phyloP scores from a whole-genome alignment of 2,329 filamentous ascomycete genomes.

The Aspergillus vadensis region DNA sequence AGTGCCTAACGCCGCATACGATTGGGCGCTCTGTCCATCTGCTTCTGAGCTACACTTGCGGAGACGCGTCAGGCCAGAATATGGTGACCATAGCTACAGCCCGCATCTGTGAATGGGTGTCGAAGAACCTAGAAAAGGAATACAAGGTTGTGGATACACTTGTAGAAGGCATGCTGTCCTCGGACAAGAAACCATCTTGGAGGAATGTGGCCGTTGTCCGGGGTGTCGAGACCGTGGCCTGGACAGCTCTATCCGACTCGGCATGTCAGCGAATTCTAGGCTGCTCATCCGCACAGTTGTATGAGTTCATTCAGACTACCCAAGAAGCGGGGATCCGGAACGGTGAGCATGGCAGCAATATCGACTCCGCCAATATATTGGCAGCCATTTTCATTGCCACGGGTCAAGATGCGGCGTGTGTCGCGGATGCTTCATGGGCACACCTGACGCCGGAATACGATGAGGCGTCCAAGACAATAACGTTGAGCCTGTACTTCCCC shows the following conservation, averaged over 20 bases:
- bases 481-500: conserved; percentile 28
- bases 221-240: conserved; percentile 30
- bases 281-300: conserved; percentile 19
- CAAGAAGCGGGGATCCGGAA: conserved; percentile 24
- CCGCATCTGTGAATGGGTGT: conserved; percentile 22
- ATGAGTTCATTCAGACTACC: conserved; percentile 8
- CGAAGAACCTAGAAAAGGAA: background rate
- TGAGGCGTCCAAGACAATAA: conserved; percentile 20
- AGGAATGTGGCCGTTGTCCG: conserved; percentile 24
- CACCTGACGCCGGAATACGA: conserved; percentile 27
- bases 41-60: conserved; percentile 27
- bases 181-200: conserved; percentile 32
- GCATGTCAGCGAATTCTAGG: conserved; percentile 23
- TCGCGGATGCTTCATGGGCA: conserved; percentile 24
- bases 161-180: conserved; percentile 27
- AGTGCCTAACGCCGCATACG: conserved; percentile 21
- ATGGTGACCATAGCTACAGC: conserved; percentile 36
- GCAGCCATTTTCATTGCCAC: conserved; percentile 29
- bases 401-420: conserved; percentile 27
- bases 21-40: conserved; percentile 28
- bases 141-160: conserved; percentile 8
- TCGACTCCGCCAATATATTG: conserved; percentile 24
- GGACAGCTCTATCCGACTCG: conserved; percentile 23
- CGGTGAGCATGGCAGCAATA: conserved; percentile 21
- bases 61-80: conserved; percentile 34